Conservation (phyloP, 169 alveolate genomes). For the Cryptosporidium bovis region DNA sequence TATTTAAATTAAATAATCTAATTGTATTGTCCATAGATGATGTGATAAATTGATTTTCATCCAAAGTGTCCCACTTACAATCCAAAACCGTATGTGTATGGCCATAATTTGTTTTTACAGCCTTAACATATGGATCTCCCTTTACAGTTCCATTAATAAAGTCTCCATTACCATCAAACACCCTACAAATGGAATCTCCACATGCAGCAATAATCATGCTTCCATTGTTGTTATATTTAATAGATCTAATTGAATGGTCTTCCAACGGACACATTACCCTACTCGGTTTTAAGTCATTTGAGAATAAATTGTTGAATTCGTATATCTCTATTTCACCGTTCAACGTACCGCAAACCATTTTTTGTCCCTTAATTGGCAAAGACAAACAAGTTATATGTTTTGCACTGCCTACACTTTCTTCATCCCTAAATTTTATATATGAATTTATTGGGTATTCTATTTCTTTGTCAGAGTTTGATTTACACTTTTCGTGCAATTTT, state of each 20-base stretch:
- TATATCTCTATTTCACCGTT: conserved; percentile 51
- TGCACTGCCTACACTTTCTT: not conserved
- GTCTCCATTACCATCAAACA: conserved; percentile 52
- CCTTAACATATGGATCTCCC: conserved; percentile 72
- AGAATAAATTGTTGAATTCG: conserved; percentile 32
- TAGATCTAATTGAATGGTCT: conserved; percentile 30
- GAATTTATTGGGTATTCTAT: conserved; percentile 39
- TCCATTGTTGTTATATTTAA: conserved; percentile 47
- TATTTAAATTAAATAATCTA: conserved; percentile 60
- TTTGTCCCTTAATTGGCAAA: conserved; percentile 20
- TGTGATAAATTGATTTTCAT: conserved; percentile 26
- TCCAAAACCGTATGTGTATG: conserved; percentile 70
- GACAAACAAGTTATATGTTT: conserved; percentile 45
- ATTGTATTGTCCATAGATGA: conserved; percentile 55
- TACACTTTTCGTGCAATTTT: not conserved
- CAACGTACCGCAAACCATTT: conserved; percentile 57
- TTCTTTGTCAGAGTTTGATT: not conserved
- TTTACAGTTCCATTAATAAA: conserved; percentile 53
- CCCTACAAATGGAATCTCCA: conserved; percentile 63
- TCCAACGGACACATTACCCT: conserved; percentile 59
- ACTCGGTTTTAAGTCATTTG: conserved; percentile 46
- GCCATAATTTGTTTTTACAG: conserved; percentile 53
- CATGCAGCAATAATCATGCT: conserved; percentile 48
- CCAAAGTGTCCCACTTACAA: conserved; percentile 51
- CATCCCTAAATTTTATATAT: conserved; percentile 17